Conservation (phyloP, 2,329 filamentous ascomycete genomes). For the Penicillium psychrosexuale region DNA sequence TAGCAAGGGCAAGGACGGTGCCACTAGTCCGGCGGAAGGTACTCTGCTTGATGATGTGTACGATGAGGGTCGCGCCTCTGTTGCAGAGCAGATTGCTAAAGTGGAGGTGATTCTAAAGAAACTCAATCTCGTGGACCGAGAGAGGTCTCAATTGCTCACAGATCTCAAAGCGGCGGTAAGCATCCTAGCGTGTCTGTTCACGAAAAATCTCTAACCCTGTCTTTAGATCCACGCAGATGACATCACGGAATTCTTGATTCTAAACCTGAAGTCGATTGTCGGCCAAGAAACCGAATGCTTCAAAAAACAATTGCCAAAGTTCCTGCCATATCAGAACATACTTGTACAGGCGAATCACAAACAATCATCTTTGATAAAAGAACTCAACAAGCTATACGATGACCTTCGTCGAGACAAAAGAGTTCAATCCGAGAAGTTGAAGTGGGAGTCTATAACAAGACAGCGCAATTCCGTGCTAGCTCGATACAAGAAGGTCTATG, state of each 20-base stretch:
- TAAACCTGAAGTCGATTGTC: slow-evolving; percentile 95
- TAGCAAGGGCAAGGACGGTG: slow-evolving; percentile 59
- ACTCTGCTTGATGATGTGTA: slow-evolving; percentile 92
- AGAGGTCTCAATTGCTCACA: slow-evolving; percentile 86
- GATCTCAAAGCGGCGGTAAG: slow-evolving; percentile 95
- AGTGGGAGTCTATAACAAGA: slow-evolving; percentile 83
- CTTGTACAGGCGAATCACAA: slow-evolving; percentile 93
- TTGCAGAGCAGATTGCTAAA: slow-evolving; percentile 81
- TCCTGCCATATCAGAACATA: slow-evolving; percentile 85
- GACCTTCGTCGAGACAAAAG: slow-evolving; percentile 88
- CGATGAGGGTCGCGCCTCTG: slow-evolving; percentile 72
- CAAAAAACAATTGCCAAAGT: slow-evolving; percentile 96
- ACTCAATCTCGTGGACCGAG: slow-evolving; percentile 85
- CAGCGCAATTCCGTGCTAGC: slow-evolving; percentile 77
- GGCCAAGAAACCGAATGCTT: slow-evolving; percentile 92
- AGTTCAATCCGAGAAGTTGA: slow-evolving; percentile 88
- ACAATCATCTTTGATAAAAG: slow-evolving; percentile 90
- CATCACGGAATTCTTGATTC: slow-evolving; percentile 92
- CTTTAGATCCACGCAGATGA: slow-evolving; percentile 86
- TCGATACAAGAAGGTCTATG: slow-evolving; percentile 86
- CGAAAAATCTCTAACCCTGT: background rate
- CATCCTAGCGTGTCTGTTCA: background rate
- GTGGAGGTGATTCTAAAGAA: slow-evolving; percentile 91
- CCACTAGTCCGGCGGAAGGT: slow-evolving; percentile 64
- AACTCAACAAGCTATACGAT: slow-evolving; percentile 83